Conservation (phyloP, 345 rosid genomes). For the Brassica carinata region DNA sequence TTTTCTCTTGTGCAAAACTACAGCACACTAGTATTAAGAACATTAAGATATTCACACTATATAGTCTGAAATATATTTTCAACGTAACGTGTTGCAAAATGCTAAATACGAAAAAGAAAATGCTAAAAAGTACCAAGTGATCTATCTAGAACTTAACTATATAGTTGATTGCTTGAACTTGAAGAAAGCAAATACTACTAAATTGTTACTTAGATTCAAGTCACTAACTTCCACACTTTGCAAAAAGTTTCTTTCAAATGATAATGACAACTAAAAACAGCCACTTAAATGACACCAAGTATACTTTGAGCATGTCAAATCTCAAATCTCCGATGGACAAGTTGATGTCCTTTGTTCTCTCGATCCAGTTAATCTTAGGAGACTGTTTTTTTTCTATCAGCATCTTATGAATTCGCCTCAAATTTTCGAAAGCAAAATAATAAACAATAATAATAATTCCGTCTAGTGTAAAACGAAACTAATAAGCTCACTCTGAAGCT, state of each 20-base stretch:
- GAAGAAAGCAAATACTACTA: background rate
- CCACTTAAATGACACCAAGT: background rate
- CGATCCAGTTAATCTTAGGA: background rate
- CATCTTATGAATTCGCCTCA: background rate
- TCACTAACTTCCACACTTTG: slow-evolving; percentile 2
- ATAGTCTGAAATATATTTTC: background rate
- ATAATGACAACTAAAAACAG: background rate
- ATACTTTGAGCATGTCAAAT: slow-evolving; percentile 4
- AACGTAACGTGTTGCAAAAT: background rate
- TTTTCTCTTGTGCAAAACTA: too few relatives aligned
- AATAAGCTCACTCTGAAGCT: background rate
- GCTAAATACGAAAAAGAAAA: background rate
- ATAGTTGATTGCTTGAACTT: slow-evolving; percentile 4
- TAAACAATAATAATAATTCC: too few relatives aligned
- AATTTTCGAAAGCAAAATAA: background rate
- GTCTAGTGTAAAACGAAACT: slow-evolving; percentile 1
- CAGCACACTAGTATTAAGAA: too few relatives aligned
- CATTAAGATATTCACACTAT: background rate
- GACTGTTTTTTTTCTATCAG: background rate
- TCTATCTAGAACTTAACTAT: background rate
- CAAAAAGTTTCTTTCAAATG: background rate
- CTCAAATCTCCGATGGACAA: background rate
- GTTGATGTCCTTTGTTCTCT: background rate
- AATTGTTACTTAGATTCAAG: background rate
- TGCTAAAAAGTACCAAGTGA: background rate